Base-by-base conservation (phyloP, 805 yeast species). In the Wickerhamiella azyma region DNA sequence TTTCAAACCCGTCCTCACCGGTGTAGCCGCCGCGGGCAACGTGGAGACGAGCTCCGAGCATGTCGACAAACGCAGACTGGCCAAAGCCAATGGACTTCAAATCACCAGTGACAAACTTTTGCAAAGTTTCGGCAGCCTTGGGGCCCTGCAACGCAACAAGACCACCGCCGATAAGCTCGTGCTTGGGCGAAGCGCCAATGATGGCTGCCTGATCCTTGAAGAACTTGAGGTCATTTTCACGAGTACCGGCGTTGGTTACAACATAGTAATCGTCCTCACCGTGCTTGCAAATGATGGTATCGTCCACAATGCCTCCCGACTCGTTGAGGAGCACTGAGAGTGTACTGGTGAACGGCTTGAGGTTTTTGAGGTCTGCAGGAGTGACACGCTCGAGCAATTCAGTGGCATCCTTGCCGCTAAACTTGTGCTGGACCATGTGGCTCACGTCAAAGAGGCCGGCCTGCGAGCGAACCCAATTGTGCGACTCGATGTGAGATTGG, bases 1-100 rank as follows among this genome's bases (percentile, higher is more conserved):
- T 74, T 63, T 92, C 98, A 63, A 92, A 89, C 1, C 98, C 98
- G 62, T 92, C 98, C 65, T 92, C 98, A 16, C 98, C 98, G 6
- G 98, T 92, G 68, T 92, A 92, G 2, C 98, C 98, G 19, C 94
- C 84, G 64, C 98, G 79, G 3, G 95, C 83, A n/a, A 86, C 72
- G 59, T 86, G 94, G 44, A 81, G 69, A 43, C 69, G 66, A 26
- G 42, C 57, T 43, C 66, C 64, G 30, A 59, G 65, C 17, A 71
- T 59, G 26, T 63, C 63, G 45, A 74, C 64, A 55, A 69, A 75
- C 36, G 66, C 67, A 10, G 81, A 72, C 55, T 76, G 72, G 44
- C 97, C 97, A 61, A 92, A 92, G 51, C 72, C 75, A 47, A 92
- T 66, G 45, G 70, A 66, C 8, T 71, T 62, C 43, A 92, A 69